Percentiles rank a stretch among this genome's conserved stretches.
phyloP scores from a whole-genome alignment of 768 basidiomycete genomes.

The Lactarius quietus region DNA sequence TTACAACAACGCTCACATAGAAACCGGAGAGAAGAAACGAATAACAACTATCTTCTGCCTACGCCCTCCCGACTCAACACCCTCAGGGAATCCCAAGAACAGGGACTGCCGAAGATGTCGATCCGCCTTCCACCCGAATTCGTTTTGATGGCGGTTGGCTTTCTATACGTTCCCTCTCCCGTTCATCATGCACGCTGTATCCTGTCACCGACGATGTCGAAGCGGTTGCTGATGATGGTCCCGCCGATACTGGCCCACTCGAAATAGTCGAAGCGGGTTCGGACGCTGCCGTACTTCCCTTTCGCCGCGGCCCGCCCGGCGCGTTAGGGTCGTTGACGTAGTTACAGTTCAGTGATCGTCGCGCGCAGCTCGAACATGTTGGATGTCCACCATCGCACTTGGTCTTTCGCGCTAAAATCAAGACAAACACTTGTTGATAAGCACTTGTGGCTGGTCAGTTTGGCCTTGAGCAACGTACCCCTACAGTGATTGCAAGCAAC shows the following conservation, averaged over 20 bases:
- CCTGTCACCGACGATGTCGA: constrained; percentile 23
- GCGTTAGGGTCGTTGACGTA: constrained; percentile 63
- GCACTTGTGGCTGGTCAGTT: constrained; percentile 2
- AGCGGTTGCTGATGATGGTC: constrained; percentile 16
- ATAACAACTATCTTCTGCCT: neutral
- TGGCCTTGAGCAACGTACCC: too few species aligned
- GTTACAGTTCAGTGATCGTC: constrained; percentile 70
- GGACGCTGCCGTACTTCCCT: constrained; percentile 25
- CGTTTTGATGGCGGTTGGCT: constrained; percentile 24
- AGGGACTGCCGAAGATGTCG: constrained; percentile 21
- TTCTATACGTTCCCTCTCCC: constrained; percentile 19
- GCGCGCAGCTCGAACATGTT: constrained; percentile 77
- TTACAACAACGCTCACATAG: neutral
- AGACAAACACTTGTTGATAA: constrained; percentile 8
- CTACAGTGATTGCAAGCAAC: constrained; percentile 89
- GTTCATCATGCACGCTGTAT: constrained; percentile 23
- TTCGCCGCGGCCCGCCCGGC: constrained; percentile 26
- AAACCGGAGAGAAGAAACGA: neutral
- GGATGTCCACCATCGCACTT: constrained; percentile 88
- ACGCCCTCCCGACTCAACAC: neutral
- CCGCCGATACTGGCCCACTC: constrained; percentile 30
- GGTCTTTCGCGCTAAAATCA: constrained; percentile 70
- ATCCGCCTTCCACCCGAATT: constrained; percentile 25
- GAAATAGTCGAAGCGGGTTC: constrained; percentile 28
- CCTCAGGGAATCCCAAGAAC: constrained; percentile 24